Evolutionary conservation across 2,329 filamentous ascomycete genomes (phyloP).

Genomic region (Clarireedia hainanense): DNA sequence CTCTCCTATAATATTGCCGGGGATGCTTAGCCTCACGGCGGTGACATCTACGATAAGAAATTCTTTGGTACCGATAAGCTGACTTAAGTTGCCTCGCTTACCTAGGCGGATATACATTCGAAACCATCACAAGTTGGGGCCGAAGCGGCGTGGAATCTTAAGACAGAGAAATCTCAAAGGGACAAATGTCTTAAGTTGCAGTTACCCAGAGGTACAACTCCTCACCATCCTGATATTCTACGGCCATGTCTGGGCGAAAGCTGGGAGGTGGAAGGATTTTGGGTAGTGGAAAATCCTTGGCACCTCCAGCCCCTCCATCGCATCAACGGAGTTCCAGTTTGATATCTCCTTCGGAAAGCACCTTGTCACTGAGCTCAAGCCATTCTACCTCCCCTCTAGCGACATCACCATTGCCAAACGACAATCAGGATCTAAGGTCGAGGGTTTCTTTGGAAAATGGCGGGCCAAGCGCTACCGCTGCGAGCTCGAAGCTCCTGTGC

Average conservation of each 20-base stretch:
- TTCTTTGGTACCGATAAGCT: not conserved
- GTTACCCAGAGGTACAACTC: slow-evolving; percentile 16
- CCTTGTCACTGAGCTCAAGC: slow-evolving; percentile 69
- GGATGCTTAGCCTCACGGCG: not conserved
- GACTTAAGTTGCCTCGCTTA: slow-evolving; percentile 2
- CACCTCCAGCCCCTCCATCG: slow-evolving; percentile 48
- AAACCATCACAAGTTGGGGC: not conserved
- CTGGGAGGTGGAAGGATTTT: slow-evolving; percentile 88
- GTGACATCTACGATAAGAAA: slow-evolving; percentile 6
- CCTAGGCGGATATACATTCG: not conserved
- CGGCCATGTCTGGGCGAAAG: slow-evolving; percentile 70
- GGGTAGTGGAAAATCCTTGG: slow-evolving; percentile 77
- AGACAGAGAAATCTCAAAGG: slow-evolving; percentile 1
- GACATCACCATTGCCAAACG: slow-evolving; percentile 60
- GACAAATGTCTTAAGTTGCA: slow-evolving; percentile 19
- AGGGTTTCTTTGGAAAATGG: slow-evolving; percentile 66
- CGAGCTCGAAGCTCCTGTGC: slow-evolving; percentile 68
- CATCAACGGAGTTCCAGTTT: slow-evolving; percentile 30
- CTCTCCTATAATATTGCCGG: not conserved
- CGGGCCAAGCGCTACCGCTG: slow-evolving; percentile 41
- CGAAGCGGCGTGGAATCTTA: not conserved
- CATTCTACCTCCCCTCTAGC: slow-evolving; percentile 48
- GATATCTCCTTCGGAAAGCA: slow-evolving; percentile 59
- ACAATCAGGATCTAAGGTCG: slow-evolving; percentile 70
- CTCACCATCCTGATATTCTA: slow-evolving; percentile 15